Percentiles rank a stretch among this genome's conserved stretches.
phyloP scores from a whole-genome alignment of 2,329 filamentous ascomycete species.

The Pleoardoris graminearum region DNA sequence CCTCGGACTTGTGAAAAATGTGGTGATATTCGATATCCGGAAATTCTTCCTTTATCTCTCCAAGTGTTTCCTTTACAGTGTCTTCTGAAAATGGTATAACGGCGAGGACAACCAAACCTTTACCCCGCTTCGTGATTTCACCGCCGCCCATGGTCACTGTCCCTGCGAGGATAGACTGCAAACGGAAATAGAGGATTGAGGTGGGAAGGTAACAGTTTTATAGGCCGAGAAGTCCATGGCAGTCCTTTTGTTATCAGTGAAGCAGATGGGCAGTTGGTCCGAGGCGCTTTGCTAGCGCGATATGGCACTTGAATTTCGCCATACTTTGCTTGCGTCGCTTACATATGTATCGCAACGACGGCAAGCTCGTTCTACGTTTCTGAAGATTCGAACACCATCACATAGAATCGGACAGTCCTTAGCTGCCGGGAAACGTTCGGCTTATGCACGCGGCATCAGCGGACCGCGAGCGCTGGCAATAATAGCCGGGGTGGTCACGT shows the following conservation, averaged over 20 bases:
- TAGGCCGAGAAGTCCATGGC: too few species aligned
- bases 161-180: neutral
- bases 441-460: neutral
- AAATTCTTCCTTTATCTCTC: slow-evolving; percentile 34
- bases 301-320: slow-evolving; percentile 1
- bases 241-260: too few species aligned
- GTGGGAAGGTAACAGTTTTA: too few species aligned
- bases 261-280: too few species aligned
- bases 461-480: neutral
- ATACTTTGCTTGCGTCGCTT: neutral
- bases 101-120: slow-evolving; percentile 46
- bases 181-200: neutral
- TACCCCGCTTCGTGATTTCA: slow-evolving; percentile 37
- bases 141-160: slow-evolving; percentile 51
- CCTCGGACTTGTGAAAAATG: slow-evolving; percentile 35
- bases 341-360: neutral
- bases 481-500: too few species aligned
- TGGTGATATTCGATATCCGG: slow-evolving; percentile 38
- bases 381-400: too few species aligned
- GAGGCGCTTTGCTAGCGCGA: neutral
- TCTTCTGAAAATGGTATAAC: slow-evolving; percentile 47
- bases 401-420: neutral
- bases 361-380: neutral
- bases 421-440: neutral
- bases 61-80: slow-evolving; percentile 22